Evolutionary conservation across 805 yeast species (phyloP), one percentile per base, ranked within the genome.

Genomic region (fission yeast (Schizosaccharomyces pombe)): DNA sequence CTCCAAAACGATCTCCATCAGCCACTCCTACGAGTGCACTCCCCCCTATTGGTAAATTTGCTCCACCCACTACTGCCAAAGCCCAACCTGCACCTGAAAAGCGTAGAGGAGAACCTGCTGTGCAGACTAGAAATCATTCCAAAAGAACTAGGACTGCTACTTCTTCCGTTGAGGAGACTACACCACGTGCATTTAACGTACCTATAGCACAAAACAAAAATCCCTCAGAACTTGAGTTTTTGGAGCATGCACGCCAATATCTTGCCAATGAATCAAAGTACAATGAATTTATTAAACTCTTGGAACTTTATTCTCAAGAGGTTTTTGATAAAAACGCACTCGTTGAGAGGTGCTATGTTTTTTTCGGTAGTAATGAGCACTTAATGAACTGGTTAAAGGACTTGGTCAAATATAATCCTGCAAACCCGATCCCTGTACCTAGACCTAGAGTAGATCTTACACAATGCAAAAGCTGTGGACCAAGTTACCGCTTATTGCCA

Each of bases 381-480:
- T 71, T 91, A 57, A 75, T 84, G 62, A 79, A 77, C 55, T 87
- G 97, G 97, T 91, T 91, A 72, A 86, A 85, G 66, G 72, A 75
- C 59, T 89, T 87, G 69, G 93, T 91, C 57, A 94, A 94, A 8
- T 89, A 75, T 65, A 85, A 83, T 58, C 93, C 82, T 47, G 77
- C 75, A 58, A 94, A 93, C 67, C 82, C 85, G 65, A 82, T 91
- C 60, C 69, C 72, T 22, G 84, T 79, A 71, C 86, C 84, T 65
- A 91, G 91, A 67, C 97, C 89, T 64, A 86, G 82, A 60, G 71
- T 91, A 57, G 97, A 91, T 62, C 73, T 91, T 56, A 79, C 89
- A 31, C 73, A 85, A 61, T 91, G 97, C 69, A 85, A 91, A 65
- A 83, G 95, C 3, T 85, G 84, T 63, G 53, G 53, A 5, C 96